Conservation (phyloP, 345 rosid genomes). For the Limnanthes douglasii region DNA sequence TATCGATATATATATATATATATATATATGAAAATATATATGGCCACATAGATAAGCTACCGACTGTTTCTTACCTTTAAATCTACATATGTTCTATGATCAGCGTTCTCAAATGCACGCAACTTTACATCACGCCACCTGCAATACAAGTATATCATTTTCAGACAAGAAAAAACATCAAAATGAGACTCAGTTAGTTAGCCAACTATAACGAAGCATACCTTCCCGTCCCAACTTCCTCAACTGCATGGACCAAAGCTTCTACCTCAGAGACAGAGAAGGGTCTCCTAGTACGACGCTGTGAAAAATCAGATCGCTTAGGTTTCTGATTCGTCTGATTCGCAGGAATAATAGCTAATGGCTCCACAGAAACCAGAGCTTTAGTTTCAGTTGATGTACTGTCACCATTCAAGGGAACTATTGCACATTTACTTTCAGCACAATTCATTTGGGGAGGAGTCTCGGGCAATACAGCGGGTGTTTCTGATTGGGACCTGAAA, state of each 20-base stretch:
- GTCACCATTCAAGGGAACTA: constrained; percentile 25
- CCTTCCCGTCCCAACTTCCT: constrained; percentile 96
- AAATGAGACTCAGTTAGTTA: background rate
- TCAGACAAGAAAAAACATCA: too few species aligned
- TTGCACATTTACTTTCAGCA: constrained; percentile 28
- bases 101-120: constrained; percentile 55
- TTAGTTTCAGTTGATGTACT: constrained; percentile 22
- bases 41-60: background rate
- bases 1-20: too few species aligned
- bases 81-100: constrained; percentile 74
- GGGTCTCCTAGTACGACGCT: constrained; percentile 94
- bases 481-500: constrained; percentile 50
- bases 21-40: background rate
- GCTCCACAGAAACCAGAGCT: constrained; percentile 49
- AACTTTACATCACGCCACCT: constrained; percentile 89
- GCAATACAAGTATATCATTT: constrained; percentile 9
- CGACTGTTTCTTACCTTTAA: constrained; percentile 35
- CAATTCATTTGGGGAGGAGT: constrained; percentile 12
- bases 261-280: constrained; percentile 95
- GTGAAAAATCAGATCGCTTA: constrained; percentile 60
- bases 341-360: constrained; percentile 48
- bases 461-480: constrained; percentile 20
- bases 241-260: constrained; percentile 85
- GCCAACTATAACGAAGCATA: constrained; percentile 5
- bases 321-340: constrained; percentile 44